Percentiles rank a stretch among this genome's conserved stretches.
Evolutionary conservation across 495 filamentous ascomycete genomes (phyloP).

Genomic region (Neohortaea acidophila): DNA sequence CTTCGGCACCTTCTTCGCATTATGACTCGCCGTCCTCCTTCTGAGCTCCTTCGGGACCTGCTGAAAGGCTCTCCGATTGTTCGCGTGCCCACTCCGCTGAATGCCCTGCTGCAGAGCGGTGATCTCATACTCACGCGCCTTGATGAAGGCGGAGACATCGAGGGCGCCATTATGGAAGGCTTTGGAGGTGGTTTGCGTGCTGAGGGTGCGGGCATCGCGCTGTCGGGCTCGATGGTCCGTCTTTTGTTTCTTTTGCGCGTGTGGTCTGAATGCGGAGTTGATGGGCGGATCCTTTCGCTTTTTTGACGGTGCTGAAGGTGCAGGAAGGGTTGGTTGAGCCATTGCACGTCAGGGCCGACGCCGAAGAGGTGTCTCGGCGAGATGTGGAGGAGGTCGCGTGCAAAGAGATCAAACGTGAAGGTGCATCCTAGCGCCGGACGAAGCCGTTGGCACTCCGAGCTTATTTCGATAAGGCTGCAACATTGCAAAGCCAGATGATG

Average conservation of each 20-base stretch:
- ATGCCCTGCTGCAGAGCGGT: slow-evolving; percentile 67
- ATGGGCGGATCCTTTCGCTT: slow-evolving; percentile 3
- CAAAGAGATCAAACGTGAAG: too few species aligned
- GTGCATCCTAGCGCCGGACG: too few species aligned
- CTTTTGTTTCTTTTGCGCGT: not conserved
- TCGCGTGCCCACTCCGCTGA: slow-evolving; percentile 47
- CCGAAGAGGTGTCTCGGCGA: too few species aligned
- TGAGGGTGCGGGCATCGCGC: slow-evolving; percentile 52
- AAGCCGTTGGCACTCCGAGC: too few species aligned
- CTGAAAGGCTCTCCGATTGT: slow-evolving; percentile 71
- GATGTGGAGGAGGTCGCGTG: too few species aligned
- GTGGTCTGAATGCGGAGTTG: not conserved
- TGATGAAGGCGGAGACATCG: slow-evolving; percentile 65
- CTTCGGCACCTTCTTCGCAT: slow-evolving; percentile 81
- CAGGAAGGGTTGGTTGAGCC: not conserved
- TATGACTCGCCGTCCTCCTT: slow-evolving; percentile 81
- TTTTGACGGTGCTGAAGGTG: not conserved
- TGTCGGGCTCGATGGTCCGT: slow-evolving; percentile 3
- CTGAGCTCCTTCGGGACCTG: slow-evolving; percentile 70
- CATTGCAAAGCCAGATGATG: too few species aligned
- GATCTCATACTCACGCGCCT: slow-evolving; percentile 77
- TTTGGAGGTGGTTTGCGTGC: slow-evolving; percentile 53
- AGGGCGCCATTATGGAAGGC: slow-evolving; percentile 65
- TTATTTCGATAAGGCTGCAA: too few species aligned
- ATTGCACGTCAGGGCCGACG: too few species aligned